Percentiles rank a stretch among this genome's conserved stretches.
Evolutionary conservation across 805 yeast genomes (phyloP).

Genomic region (Candida stauntonica): DNA sequence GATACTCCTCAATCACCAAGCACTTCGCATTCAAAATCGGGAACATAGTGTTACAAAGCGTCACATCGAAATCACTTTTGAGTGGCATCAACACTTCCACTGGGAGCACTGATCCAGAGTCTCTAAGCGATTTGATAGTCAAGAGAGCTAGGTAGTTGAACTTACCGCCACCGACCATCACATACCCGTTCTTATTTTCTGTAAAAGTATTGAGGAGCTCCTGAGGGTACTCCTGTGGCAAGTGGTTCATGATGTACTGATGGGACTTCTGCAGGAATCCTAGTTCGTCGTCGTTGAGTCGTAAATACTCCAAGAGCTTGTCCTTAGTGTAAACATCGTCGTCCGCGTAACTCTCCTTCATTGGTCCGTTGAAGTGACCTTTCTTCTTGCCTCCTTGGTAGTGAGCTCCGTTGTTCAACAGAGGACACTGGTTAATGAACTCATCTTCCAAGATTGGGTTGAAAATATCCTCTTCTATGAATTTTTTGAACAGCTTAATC

Average conservation of each 20-base stretch:
- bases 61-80: conserved; percentile 58
- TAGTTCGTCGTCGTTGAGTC: conserved; percentile 9
- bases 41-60: conserved; percentile 55
- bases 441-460: conserved; percentile 14
- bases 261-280: conserved; percentile 11
- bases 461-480: conserved; percentile 9
- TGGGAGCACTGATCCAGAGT: conserved; percentile 61
- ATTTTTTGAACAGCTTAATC: conserved; percentile 7
- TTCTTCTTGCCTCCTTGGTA: conserved; percentile 14
- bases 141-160: conserved; percentile 56
- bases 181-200: conserved; percentile 45
- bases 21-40: conserved; percentile 60
- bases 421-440: conserved; percentile 11
- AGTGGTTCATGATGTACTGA: conserved; percentile 23
- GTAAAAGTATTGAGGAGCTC: conserved; percentile 2
- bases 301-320: conserved; percentile 10
- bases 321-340: conserved; percentile 18
- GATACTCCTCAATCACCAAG: conserved; percentile 44
- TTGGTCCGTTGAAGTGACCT: conserved; percentile 16
- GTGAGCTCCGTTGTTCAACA: conserved; percentile 13
- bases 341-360: conserved; percentile 13
- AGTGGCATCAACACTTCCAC: conserved; percentile 74
- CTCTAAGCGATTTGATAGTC: conserved; percentile 48
- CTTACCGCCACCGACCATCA: conserved; percentile 65
- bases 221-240: conserved; percentile 25